Evolutionary conservation across 176 grass and related monocot genomes (phyloP).

Genomic region (Coix lacrymajobi): DNA sequence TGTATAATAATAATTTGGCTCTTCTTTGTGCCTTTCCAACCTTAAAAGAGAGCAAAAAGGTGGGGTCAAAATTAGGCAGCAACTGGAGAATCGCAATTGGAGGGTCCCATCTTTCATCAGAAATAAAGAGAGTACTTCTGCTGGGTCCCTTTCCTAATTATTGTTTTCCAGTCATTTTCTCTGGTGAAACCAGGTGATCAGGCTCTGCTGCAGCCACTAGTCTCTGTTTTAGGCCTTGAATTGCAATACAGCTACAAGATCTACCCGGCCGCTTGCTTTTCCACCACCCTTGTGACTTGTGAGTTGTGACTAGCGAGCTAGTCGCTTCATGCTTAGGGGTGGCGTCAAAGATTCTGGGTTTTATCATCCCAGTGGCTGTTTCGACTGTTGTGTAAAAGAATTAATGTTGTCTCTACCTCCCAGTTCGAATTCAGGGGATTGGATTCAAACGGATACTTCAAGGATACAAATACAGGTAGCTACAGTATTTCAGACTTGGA

Average conservation of each 20-base stretch:
- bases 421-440: background rate
- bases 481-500: too few relatives aligned
- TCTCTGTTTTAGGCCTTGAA: background rate
- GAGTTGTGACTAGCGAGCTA: background rate
- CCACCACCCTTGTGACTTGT: too few relatives aligned
- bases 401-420: background rate
- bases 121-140: background rate
- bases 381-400: too few relatives aligned
- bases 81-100: constrained; percentile 6
- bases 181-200: background rate
- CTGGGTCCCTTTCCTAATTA: background rate
- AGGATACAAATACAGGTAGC: too few relatives aligned
- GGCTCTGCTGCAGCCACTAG: background rate
- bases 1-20: background rate
- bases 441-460: too few relatives aligned
- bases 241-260: background rate
- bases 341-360: background rate
- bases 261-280: background rate
- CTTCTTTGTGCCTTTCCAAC: background rate
- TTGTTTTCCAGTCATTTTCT: constrained; percentile 6
- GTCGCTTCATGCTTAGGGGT: background rate
- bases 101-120: background rate
- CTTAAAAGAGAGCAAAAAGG: background rate
- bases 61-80: background rate
- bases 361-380: background rate